Evolutionary conservation across 2,329 filamentous ascomycete species (phyloP), one percentile per base, ranked within the genome.

Genomic region (Byssoonygena ceratinophila): DNA sequence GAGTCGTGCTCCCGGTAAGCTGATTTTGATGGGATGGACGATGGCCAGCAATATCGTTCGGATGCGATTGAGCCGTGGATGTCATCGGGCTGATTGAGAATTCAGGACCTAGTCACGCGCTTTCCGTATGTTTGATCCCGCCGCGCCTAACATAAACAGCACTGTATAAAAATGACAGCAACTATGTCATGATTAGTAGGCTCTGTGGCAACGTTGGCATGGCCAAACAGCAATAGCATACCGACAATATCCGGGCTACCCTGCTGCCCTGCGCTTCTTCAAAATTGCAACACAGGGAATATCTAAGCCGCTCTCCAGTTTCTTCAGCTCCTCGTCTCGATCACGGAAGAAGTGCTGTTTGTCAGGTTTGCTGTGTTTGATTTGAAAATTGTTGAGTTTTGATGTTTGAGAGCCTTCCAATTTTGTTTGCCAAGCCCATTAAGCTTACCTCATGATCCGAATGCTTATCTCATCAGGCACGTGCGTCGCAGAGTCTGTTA

Each of bases 311-410:
- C 34, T 25, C 7, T 39, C 18, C 31, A 14, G 25, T 16, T 45
- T 7, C 40, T 45, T 37, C n/a, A 51, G 40, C n/a, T 51, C 16
- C 23, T 34, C 7, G 49, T 7, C 32, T 44, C 9, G 27, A 8
- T 20, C 11, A 12, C 14, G 46, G 14, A n/a, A 40, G 31, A 40
- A 11, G 14, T 51, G 49, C 22, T 51, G 49, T 51, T 51, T 51
- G 49, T 40, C 29, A 18, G 29, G 49, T 51, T 51, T 51, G 49
- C 39, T 51, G 40, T 51, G 49, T 51, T 51, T 51, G 47, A 44
- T 44, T 31, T 25, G 18, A 37, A 39, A 34, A n/a, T n/a, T 23
- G 49, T 44, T 37, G 31, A 12, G 7, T 18, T 39, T 31, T 40
- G 23, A 41, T 49, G 46, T 49, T 49, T 49, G 46, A 40, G 16